These are phyloP conservation scores for Alternaria sp. DNA, from an alignment of 2,329 filamentous ascomycete genomes.

Conservation along the genomic window DNA sequence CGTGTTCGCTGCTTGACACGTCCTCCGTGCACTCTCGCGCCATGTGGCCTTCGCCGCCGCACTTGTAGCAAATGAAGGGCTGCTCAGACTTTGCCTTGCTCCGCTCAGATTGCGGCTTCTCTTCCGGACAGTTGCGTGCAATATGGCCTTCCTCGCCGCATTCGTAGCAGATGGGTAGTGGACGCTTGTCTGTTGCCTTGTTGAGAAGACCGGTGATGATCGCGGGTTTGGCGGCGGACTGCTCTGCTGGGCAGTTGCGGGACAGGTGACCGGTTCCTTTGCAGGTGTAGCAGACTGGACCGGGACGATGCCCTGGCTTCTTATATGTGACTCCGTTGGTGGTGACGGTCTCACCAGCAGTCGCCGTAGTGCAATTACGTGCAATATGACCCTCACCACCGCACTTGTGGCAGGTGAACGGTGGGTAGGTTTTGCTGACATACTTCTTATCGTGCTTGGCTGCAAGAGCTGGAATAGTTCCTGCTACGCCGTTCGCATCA, in stretches of 20 bases:
- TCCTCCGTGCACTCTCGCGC: slow-evolving; percentile 8
- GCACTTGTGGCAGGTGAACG: not conserved
- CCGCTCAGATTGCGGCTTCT: not conserved
- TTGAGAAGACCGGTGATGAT: not conserved
- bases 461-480: not conserved
- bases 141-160: slow-evolving; percentile 9
- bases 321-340: not conserved
- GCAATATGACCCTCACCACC: not conserved
- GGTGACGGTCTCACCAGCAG: not conserved
- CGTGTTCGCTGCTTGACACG: not conserved
- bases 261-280: not conserved
- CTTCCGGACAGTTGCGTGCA: slow-evolving; percentile 6
- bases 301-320: not conserved
- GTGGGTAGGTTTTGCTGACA: not conserved
- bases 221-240: not conserved
- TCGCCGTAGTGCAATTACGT: not conserved
- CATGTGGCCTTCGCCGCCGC: slow-evolving; percentile 13
- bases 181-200: not conserved
- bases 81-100: not conserved
- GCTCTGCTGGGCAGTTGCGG: not conserved
- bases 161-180: not conserved
- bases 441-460: not conserved
- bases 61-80: slow-evolving; percentile 20
- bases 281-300: not conserved
- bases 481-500: not conserved